Evolutionary conservation across 441 rosid genomes (phyloP).

Genomic region (Erysimum cheiri): DNA sequence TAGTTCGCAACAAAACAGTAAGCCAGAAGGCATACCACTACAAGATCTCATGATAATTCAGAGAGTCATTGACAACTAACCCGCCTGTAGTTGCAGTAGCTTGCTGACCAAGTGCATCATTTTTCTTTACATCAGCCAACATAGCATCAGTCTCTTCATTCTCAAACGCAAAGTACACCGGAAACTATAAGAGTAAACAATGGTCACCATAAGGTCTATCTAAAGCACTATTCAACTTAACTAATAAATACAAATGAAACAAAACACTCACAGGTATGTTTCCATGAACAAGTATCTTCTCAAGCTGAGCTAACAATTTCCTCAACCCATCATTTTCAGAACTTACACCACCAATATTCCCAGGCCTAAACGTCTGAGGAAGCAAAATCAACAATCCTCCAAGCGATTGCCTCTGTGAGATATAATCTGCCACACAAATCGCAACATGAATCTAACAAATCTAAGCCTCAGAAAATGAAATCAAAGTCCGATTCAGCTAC

Average conservation of each 20-base stretch:
- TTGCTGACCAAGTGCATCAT: constrained; percentile 88
- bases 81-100: constrained; percentile 99
- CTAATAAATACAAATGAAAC: neutral
- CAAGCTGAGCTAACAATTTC: constrained; percentile 62
- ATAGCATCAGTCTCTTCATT: constrained; percentile 78
- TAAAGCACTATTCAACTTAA: neutral
- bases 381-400: constrained; percentile 93
- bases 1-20: constrained; percentile 2
- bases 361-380: constrained; percentile 67
- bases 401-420: constrained; percentile 66
- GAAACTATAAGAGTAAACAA: constrained; percentile 60
- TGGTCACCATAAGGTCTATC: neutral
- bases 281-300: constrained; percentile 72
- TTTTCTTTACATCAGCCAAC: constrained; percentile 82
- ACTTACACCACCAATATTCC: constrained; percentile 43
- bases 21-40: constrained; percentile 6
- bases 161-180: constrained; percentile 97
- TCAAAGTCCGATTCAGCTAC: constrained; percentile 16
- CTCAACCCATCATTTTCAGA: constrained; percentile 53
- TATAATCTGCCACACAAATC: constrained; percentile 58
- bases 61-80: constrained; percentile 61
- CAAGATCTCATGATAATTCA: neutral
- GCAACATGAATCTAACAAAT: neutral
- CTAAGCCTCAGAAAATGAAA: constrained; percentile 6
- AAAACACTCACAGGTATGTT: constrained; percentile 80